Percentiles rank a stretch among this genome's conserved stretches.
Evolutionary conservation across 257 asterid species (phyloP).

Genomic region (Galeopsis tetrahit): DNA sequence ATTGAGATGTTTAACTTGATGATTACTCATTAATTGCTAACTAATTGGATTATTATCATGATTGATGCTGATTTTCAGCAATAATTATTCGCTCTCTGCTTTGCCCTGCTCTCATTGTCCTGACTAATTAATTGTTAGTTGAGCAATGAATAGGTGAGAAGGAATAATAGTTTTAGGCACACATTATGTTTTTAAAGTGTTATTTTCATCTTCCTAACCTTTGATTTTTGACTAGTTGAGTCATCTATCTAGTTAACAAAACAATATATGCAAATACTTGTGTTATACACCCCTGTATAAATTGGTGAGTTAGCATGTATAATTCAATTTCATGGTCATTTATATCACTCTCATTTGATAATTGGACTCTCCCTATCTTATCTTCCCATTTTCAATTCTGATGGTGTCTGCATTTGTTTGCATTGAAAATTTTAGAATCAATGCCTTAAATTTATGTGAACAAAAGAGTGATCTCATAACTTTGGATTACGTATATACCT

Average conservation of each 20-base stretch:
- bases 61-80: conserved; percentile 12
- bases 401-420: conserved; percentile 46
- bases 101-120: background rate
- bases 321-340: too few relatives aligned
- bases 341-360: too few relatives aligned
- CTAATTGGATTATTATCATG: background rate
- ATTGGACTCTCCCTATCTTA: conserved; percentile 52
- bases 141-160: background rate
- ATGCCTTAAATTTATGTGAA: background rate
- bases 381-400: conserved; percentile 65
- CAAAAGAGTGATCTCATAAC: background rate
- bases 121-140: background rate
- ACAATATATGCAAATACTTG: background rate
- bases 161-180: background rate
- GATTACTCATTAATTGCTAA: conserved; percentile 9
- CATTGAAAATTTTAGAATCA: conserved; percentile 11
- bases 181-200: background rate
- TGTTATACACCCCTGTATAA: too few relatives aligned
- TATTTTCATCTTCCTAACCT: background rate
- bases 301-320: too few relatives aligned
- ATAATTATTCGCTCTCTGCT: background rate
- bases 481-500: conserved; percentile 39
- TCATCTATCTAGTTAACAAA: background rate
- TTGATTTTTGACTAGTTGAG: background rate
- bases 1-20: conserved; percentile 15